phyloP scores from a whole-genome alignment of 192 early-diverging fungal genomes.

The Oehlia diaphana region DNA sequence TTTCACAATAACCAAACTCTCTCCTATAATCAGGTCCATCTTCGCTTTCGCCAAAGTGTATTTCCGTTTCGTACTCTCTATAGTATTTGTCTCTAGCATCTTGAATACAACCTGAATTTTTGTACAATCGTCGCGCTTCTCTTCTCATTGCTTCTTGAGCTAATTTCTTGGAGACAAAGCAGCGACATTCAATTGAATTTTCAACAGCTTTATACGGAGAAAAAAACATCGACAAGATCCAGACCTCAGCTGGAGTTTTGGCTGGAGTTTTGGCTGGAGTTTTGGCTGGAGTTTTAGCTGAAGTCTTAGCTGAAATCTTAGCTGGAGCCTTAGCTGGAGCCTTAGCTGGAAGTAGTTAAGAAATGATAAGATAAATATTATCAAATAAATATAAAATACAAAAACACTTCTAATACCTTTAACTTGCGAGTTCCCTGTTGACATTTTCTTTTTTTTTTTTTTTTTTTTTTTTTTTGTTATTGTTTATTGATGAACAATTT shows the following conservation, averaged over 20 bases:
- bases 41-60: background rate
- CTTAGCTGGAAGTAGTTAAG: background rate
- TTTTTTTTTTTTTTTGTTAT: too few relatives aligned
- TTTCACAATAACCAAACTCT: background rate
- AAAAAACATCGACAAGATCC: slow-evolving; percentile 1
- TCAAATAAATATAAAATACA: too few relatives aligned
- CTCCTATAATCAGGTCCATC: background rate
- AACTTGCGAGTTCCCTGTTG: background rate
- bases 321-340: too few relatives aligned
- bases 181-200: background rate
- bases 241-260: background rate
- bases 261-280: too few relatives aligned
- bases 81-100: background rate
- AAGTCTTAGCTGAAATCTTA: too few relatives aligned
- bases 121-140: slow-evolving; percentile 5
- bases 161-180: background rate
- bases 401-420: too few relatives aligned
- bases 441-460: too few relatives aligned
- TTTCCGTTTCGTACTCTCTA: background rate
- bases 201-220: background rate
- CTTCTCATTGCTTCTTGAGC: slow-evolving; percentile 6
- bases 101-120: background rate
- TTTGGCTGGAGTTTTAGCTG: too few relatives aligned
- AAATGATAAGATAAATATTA: too few relatives aligned
- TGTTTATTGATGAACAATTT: too few relatives aligned